Base-by-base conservation (phyloP, 805 yeast genomes). In the Schwanniomyces yamadae region DNA sequence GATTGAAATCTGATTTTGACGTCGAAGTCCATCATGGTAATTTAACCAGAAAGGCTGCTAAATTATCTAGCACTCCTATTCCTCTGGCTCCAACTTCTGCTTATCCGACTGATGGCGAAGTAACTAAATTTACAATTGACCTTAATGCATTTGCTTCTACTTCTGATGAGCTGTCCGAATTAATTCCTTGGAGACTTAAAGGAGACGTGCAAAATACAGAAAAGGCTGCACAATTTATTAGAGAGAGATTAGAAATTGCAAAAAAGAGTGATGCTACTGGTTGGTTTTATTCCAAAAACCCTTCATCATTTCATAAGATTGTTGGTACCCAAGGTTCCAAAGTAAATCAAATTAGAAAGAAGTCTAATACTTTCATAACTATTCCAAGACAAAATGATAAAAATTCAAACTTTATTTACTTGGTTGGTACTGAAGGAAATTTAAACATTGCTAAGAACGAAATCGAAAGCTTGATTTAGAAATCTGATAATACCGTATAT, bases 311-410 rank as follows among this genome's bases (percentile, higher is more conserved):
- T 58, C 74, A 82, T 39, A 75, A 71, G 55, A 68, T 87, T 35
- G 76, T 88, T 44, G 96, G 96, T 6, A 79, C 87, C 11, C 82
- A 77, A 47, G 96, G 96, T 31, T 61, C 79, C 23, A 78, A 75
- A 42, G 69, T 87, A 53, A 78, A 73, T 50, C 63, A 64, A 45
- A 71, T 86, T 40, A 79, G 93, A 65, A 64, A 66, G 18, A 64
- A 71, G 39, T 67, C 84, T 14, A 77, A 75, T 13, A 70, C 83
- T 24, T 69, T 75, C 39, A 75, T 85, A 42, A 68, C 71, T 33
- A 78, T 84, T 36, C 95, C 93, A 47, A 77, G 78, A 58, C 63
- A 64, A 30, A 59, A 57, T 31, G 84, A 80, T 42, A 65, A 71
- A 42, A 52, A 71, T 42, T 64, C 69, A 44, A 72, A 80, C 40